Conservation (phyloP, 1,284 basidiomycete species). For the Rhodotorula sp. region DNA sequence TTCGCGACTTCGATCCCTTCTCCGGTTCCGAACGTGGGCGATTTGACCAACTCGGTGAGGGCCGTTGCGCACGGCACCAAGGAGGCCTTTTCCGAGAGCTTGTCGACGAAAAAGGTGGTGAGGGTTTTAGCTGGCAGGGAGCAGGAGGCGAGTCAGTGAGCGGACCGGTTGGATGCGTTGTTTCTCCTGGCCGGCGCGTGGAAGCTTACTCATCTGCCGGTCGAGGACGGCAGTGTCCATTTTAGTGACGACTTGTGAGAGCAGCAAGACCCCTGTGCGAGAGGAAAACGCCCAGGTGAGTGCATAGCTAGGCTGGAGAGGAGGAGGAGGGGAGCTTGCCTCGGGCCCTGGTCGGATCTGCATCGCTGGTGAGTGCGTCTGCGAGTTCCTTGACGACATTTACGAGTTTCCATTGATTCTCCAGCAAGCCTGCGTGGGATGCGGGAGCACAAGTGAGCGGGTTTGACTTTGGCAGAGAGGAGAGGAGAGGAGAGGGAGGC, state of each 20-base stretch:
- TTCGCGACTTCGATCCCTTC: constrained; percentile 68
- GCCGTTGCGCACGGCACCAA: constrained; percentile 72
- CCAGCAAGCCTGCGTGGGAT: constrained; percentile 13
- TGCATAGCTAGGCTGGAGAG: constrained; percentile 1
- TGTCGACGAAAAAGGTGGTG: constrained; percentile 76
- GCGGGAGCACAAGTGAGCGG: not conserved
- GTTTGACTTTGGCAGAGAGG: not conserved
- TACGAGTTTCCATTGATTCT: constrained; percentile 55
- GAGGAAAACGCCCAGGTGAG: not conserved
- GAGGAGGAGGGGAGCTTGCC: constrained; percentile 55
- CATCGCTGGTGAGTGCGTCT: constrained; percentile 81
- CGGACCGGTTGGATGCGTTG: not conserved
- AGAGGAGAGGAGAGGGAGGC: too few relatives aligned
- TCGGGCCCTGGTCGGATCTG: constrained; percentile 73
- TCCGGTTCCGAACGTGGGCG: constrained; percentile 66
- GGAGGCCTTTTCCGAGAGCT: constrained; percentile 75
- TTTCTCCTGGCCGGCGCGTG: not conserved
- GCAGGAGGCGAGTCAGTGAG: not conserved
- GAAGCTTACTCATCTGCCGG: constrained; percentile 70
- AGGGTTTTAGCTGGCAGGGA: constrained; percentile 68
- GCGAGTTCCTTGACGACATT: constrained; percentile 83
- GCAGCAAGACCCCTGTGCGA: constrained; percentile 68
- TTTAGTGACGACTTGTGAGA: constrained; percentile 64
- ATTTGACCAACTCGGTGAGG: constrained; percentile 64
- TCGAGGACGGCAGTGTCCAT: constrained; percentile 69